Base-by-base conservation (phyloP, 495 filamentous ascomycete species). In the Hypoxylon trugodes region DNA sequence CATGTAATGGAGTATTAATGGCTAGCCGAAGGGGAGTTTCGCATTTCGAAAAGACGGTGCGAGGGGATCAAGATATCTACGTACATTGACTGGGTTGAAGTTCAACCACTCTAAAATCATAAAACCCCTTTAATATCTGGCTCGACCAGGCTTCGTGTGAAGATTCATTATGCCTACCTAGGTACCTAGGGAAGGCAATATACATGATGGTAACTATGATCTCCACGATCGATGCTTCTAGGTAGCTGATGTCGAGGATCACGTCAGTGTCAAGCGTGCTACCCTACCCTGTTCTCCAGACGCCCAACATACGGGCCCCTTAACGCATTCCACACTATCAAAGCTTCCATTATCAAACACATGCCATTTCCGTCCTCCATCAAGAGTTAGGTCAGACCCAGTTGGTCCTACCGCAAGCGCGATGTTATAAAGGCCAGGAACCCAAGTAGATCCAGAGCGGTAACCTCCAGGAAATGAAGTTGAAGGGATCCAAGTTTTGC, bases 311-410 rank as follows among this genome's bases (percentile, higher is more conserved):
- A 43, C 33, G 4, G 15, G 2, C 10, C 57, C 46, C 10, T 61
- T 45, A 4, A 69, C 36, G 35, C 66, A 69, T 13, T 61, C 50
- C 0, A 69, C 66, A n/a, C 56, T 69, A 38, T 69, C 66, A 37
- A 66, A 62, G 18, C 49, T 61, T 1, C 61, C 62, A 42, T 62
- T 59, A 22, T 69, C 57, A 28, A 66, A 69, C 4, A 4, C 9
- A 15, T 43, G 40, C 66, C 66, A 69, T 8, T 38, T 61, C 33
- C 16, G 35, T 1, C 66, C 66, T 1, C 51, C 47, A 41, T 69
- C 66, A 10, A 57, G 16, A 2, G 51, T 69, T 7, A 58, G 12
- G 12, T 69, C 66, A 0, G 55, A 61, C 12, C 66, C 66, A 0
- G 51, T 61, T 8, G 66, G 66, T 1, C 66, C 66, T 7, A 69